A percentile compares a stretch with the other conserved stretches of the same genome.
phyloP scores from a whole-genome alignment of 2,329 filamentous ascomycete species.

The Trematosphaeria pertusa region DNA sequence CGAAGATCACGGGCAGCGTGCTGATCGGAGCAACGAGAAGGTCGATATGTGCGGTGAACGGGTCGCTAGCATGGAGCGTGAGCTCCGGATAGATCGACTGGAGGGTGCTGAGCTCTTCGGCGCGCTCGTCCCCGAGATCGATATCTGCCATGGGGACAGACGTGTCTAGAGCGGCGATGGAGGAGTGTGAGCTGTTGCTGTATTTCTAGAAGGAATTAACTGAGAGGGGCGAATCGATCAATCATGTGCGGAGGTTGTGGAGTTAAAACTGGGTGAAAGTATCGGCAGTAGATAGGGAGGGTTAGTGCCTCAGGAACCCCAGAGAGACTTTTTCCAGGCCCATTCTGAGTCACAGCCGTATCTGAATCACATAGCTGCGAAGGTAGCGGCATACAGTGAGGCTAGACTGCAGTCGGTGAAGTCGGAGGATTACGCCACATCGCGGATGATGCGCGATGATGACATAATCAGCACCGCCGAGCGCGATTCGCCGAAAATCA shows the following conservation, averaged over 20 bases:
- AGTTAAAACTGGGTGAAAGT: not conserved
- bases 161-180: not conserved
- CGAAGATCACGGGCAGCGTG: constrained; percentile 51
- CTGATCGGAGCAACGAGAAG: constrained; percentile 62
- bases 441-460: not conserved
- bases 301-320: constrained; percentile 7
- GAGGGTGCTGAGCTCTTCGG: constrained; percentile 65
- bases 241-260: not conserved
- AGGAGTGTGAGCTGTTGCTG: not conserved
- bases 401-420: not conserved
- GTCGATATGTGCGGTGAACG: constrained; percentile 58
- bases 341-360: constrained; percentile 22
- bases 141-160: constrained; percentile 36
- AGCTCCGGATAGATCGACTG: constrained; percentile 70
- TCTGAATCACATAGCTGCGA: not conserved
- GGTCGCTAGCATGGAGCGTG: constrained; percentile 52
- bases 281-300: not conserved
- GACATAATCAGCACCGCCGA: constrained; percentile 15
- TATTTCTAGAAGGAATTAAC: too few species aligned
- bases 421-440: not conserved
- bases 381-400: constrained; percentile 3
- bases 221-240: not conserved
- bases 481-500: constrained; percentile 11
- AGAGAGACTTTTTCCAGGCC: constrained; percentile 16
- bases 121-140: constrained; percentile 62